Evolutionary conservation across 1,284 basidiomycete species (phyloP), one percentile per base, ranked within the genome.

Genomic region (Flammula alnicola): DNA sequence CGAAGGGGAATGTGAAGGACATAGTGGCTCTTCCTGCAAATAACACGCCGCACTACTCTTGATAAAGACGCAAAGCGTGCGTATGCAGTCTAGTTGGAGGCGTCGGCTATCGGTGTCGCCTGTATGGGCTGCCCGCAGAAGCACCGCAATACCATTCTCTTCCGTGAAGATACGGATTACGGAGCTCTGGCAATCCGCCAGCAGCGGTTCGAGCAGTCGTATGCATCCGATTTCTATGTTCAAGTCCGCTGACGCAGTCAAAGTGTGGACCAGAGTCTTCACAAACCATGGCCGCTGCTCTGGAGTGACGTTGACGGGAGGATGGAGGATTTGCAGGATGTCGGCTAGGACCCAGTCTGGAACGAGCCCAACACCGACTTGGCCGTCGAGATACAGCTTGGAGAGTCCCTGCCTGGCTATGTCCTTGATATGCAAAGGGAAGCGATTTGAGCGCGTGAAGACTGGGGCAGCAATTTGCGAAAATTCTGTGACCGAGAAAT

Each of bases 41-140:
- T 26, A 54, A 51, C 26, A 58, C 2, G 36, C 14, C 37, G 63
- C 56, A 22, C 58, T 60, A 42, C 67, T 68, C 6, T 58, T 56
- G 27, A 74, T 61, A 49, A 70, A 71, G 7, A 63, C 60, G 47
- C 65, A 68, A 29, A 74, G 48, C 3, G 65, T 66, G 27, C 71
- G 62, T 51, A 73, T 57, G 51, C 71, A 69, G 42, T 73, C 68
- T 29, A 70, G 61, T 44, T 71, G 69, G 4, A 72, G 62, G 17
- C 68, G 63, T 12, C 67, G 62, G 48, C 66, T 68, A 44, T 69
- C 69, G 7, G 63, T 65, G 30, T 63, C 65, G 1, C 68, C 68
- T 17, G 57, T 58, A 37, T 63, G 64, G 3, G 70, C 65, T 16
- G 63, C 59, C 4, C 66, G 65, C 8, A 73, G 56, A 10, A 73